Evolutionary conservation across 2,329 filamentous ascomycete species (phyloP).

Genomic region (Dendrostoma leiphaemia): DNA sequence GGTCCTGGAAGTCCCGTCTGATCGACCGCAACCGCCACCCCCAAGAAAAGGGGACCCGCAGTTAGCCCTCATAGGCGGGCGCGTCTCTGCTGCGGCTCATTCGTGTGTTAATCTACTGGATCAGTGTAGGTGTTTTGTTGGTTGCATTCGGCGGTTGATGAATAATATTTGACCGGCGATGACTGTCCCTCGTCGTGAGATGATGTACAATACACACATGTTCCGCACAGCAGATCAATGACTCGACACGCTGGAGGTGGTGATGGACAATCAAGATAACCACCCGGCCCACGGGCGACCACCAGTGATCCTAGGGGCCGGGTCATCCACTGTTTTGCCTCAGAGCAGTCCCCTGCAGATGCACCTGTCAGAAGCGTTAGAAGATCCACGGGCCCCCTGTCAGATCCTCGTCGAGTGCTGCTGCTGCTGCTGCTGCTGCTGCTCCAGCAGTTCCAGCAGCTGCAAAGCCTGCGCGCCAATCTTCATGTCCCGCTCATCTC

Average conservation of each 20-base stretch:
- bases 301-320: background rate
- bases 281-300: too few relatives aligned
- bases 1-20: background rate
- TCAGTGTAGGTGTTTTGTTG: background rate
- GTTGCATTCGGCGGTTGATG: background rate
- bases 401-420: background rate
- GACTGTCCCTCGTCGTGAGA: background rate
- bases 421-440: background rate
- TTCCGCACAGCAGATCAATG: too few relatives aligned
- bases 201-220: too few relatives aligned
- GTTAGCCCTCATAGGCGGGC: background rate
- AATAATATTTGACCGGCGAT: background rate
- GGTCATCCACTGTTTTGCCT: background rate
- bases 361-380: slow-evolving; percentile 7
- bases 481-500: too few relatives aligned
- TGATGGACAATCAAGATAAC: too few relatives aligned
- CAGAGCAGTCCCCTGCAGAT: background rate
- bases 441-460: too few relatives aligned
- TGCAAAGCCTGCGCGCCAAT: background rate
- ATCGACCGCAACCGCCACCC: background rate
- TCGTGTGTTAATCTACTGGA: too few relatives aligned
- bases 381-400: background rate
- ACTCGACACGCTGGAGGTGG: too few relatives aligned
- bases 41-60: background rate
- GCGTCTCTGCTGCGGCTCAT: background rate